Conservation (phyloP, 1,284 basidiomycete species). For the Ceratobasidium sp. region DNA sequence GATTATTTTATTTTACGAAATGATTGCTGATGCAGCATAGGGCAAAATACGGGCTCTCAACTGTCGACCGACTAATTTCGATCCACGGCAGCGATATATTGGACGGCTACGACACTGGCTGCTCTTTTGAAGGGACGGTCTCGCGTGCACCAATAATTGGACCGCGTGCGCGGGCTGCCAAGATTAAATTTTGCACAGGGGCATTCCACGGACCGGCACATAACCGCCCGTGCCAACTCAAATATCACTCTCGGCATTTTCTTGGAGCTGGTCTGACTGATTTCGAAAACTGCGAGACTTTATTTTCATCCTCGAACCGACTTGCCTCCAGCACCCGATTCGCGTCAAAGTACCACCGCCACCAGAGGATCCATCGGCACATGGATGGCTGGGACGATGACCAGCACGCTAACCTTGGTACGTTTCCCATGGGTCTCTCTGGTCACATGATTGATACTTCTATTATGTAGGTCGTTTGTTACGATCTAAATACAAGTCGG, state of each 20-base stretch:
- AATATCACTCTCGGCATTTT: slow-evolving; percentile 53
- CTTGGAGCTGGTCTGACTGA: slow-evolving; percentile 55
- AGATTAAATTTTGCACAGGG: slow-evolving; percentile 48
- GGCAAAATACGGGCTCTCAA: slow-evolving; percentile 56
- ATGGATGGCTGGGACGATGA: slow-evolving; percentile 20
- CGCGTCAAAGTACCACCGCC: slow-evolving; percentile 52
- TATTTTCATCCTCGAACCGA: slow-evolving; percentile 54
- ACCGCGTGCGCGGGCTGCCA: neutral
- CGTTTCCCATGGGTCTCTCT: neutral
- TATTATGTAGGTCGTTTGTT: neutral
- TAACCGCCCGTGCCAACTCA: slow-evolving; percentile 54
- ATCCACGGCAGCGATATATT: slow-evolving; percentile 49
- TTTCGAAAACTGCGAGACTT: slow-evolving; percentile 54
- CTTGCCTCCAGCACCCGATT: slow-evolving; percentile 51
- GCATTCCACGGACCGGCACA: slow-evolving; percentile 57
- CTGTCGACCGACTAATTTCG: slow-evolving; percentile 50
- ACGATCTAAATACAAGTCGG: neutral
- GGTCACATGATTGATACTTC: too few relatives aligned
- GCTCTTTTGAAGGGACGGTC: slow-evolving; percentile 53
- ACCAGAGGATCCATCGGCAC: slow-evolving; percentile 50
- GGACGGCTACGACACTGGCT: slow-evolving; percentile 57
- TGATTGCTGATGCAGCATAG: slow-evolving; percentile 46
- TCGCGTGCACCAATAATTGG: slow-evolving; percentile 50
- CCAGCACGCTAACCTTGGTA: slow-evolving; percentile 6
- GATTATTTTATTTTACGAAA: neutral